Conservation (phyloP, 1,284 basidiomycete genomes). For the Volvariella volvacea region DNA sequence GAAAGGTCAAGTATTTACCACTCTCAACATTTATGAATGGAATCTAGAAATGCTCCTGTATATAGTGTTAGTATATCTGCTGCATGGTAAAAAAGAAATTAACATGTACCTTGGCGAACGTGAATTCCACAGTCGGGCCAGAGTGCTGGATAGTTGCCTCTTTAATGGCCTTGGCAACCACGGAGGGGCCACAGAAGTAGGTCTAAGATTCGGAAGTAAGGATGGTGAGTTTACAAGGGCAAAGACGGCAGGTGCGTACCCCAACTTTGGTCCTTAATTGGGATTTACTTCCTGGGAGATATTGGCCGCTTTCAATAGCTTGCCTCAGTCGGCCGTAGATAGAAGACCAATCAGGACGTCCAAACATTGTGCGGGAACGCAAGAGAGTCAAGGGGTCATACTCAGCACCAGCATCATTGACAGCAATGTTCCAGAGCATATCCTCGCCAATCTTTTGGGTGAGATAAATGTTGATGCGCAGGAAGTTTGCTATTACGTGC, state of each 20-base stretch:
- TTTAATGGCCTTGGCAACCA: conserved; percentile 69
- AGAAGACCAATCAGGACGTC: conserved; percentile 79
- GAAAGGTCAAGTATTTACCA: background rate
- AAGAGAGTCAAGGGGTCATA: conserved; percentile 84
- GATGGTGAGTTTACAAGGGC: conserved; percentile 5
- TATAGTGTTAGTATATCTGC: conserved; percentile 5
- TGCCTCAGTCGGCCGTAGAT: conserved; percentile 69
- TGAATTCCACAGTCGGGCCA: conserved; percentile 57
- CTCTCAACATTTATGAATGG: background rate
- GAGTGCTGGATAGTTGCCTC: conserved; percentile 54
- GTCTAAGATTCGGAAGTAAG: conserved; percentile 43
- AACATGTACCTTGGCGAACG: conserved; percentile 69
- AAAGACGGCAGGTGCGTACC: conserved; percentile 36
- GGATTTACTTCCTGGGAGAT: conserved; percentile 69
- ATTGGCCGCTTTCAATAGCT: conserved; percentile 73
- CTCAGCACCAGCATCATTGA: conserved; percentile 77
- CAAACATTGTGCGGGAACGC: conserved; percentile 80
- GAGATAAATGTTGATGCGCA: conserved; percentile 85
- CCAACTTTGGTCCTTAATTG: conserved; percentile 78
- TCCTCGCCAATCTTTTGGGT: conserved; percentile 82
- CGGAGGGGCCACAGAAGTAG: conserved; percentile 79
- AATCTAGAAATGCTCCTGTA: conserved; percentile 57
- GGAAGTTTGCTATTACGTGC: conserved; percentile 63
- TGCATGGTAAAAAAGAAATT: background rate
- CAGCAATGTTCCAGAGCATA: conserved; percentile 85